Evolutionary conservation across 2,329 filamentous ascomycete genomes (phyloP).

Genomic region (Fusarium keratoplasticum): DNA sequence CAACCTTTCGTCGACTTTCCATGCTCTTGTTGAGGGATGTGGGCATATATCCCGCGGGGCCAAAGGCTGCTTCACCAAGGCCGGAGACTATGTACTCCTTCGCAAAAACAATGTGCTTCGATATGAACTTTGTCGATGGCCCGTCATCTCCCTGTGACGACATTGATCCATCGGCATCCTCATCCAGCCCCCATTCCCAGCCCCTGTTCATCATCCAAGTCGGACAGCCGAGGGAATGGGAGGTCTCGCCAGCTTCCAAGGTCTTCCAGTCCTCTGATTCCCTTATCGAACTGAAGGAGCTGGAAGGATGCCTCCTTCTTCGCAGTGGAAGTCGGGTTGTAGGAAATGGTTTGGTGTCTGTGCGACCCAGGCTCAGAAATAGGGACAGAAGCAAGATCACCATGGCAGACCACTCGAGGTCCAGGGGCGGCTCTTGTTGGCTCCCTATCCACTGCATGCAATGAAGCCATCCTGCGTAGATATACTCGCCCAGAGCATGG

Average conservation of each 20-base stretch:
- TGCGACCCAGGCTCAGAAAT: slow-evolving; percentile 68
- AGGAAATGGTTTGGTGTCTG: slow-evolving; percentile 41
- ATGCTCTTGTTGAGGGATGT: slow-evolving; percentile 65
- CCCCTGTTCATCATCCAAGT: slow-evolving; percentile 70
- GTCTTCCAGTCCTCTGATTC: slow-evolving; percentile 60
- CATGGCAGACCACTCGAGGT: slow-evolving; percentile 77
- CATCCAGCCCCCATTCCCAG: slow-evolving; percentile 79
- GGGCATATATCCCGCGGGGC: slow-evolving; percentile 71
- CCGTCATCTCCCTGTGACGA: slow-evolving; percentile 42
- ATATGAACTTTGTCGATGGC: slow-evolving; percentile 56
- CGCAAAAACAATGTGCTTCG: slow-evolving; percentile 67
- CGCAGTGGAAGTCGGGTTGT: slow-evolving; percentile 46
- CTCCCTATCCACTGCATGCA: slow-evolving; percentile 74
- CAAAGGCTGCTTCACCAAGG: slow-evolving; percentile 66
- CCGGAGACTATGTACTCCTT: slow-evolving; percentile 73
- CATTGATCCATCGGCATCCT: slow-evolving; percentile 54
- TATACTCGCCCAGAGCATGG: slow-evolving; percentile 66
- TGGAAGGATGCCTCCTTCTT: slow-evolving; percentile 49
- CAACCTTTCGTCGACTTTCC: slow-evolving; percentile 68
- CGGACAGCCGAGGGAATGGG: slow-evolving; percentile 62
- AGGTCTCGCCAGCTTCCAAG: slow-evolving; percentile 59
- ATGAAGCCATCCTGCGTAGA: slow-evolving; percentile 80
- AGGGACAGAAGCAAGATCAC: slow-evolving; percentile 73
- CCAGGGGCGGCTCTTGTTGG: slow-evolving; percentile 58
- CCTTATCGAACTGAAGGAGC: slow-evolving; percentile 50